phyloP scores from a whole-genome alignment of 106 monocot genomes.

The Gastrodia elata region DNA sequence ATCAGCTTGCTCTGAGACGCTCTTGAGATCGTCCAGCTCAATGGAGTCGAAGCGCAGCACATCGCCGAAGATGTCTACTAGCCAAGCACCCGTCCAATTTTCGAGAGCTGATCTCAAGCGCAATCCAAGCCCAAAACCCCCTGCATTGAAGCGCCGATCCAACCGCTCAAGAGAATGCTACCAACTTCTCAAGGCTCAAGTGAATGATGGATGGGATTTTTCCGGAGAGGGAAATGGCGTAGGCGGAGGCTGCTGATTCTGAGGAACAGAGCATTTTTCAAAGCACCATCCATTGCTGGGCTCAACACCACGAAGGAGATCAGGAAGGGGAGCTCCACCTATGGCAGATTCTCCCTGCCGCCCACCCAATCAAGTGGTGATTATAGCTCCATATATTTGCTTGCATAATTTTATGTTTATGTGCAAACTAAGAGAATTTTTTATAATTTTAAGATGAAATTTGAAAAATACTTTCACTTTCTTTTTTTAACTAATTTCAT shows the following conservation, averaged over 20 bases:
- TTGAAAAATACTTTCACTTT: too few species aligned
- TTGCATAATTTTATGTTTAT: too few species aligned
- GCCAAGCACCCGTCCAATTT: too few species aligned
- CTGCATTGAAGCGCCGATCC: too few species aligned
- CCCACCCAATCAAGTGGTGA: too few species aligned
- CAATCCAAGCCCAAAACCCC: too few species aligned
- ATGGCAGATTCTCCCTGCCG: conserved; percentile 70
- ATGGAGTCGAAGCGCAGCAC: conserved; percentile 42
- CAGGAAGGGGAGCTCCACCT: conserved; percentile 78
- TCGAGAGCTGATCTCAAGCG: too few species aligned
- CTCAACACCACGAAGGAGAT: conserved; percentile 65
- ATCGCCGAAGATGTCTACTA: conserved; percentile 36
- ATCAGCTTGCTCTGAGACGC: too few species aligned
- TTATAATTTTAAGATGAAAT: too few species aligned
- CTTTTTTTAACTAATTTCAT: too few species aligned
- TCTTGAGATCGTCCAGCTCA: conserved; percentile 35
- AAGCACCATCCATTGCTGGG: conserved; percentile 67
- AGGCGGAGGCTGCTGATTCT: not conserved
- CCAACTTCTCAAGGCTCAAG: conserved; percentile 66
- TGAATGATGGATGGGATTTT: conserved; percentile 48
- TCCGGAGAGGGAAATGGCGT: conserved; percentile 1
- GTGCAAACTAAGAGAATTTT: too few species aligned
- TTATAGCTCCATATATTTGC: too few species aligned
- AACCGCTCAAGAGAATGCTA: conserved; percentile 78
- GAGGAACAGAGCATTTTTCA: conserved; percentile 47